Evolutionary conservation across 2,329 filamentous ascomycete genomes (phyloP).

Genomic region (Capronia americana): DNA sequence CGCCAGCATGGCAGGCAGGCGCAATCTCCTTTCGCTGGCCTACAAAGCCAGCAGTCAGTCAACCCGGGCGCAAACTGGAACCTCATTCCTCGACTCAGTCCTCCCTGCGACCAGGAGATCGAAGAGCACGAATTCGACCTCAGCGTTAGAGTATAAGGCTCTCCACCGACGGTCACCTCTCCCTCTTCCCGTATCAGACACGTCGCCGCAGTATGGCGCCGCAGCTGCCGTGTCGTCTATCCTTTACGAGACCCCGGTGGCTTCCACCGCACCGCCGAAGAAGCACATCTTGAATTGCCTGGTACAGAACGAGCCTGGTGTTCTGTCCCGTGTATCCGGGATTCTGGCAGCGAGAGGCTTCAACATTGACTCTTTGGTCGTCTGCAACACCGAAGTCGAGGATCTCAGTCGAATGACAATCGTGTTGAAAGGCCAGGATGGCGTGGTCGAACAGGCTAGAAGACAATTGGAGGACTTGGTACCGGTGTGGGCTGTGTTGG

Average conservation of each 20-base stretch:
- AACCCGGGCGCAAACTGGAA: constrained; percentile 20
- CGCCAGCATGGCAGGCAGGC: constrained; percentile 51
- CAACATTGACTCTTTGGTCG: constrained; percentile 98
- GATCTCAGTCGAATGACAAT: constrained; percentile 99
- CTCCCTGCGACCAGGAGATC: constrained; percentile 29
- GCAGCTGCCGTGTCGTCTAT: constrained; percentile 97
- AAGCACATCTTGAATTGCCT: constrained; percentile 97
- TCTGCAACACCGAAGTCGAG: constrained; percentile 96
- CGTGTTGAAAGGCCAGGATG: constrained; percentile 92
- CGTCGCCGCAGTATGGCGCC: constrained; percentile 81
- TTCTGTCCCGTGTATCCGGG: constrained; percentile 92
- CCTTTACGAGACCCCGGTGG: constrained; percentile 94
- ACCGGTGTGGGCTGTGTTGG: constrained; percentile 96
- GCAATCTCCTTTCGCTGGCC: constrained; percentile 47
- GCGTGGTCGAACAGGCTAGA: constrained; percentile 94
- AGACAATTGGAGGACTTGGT: constrained; percentile 95
- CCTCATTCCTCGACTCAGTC: constrained; percentile 32
- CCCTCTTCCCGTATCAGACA: constrained; percentile 76
- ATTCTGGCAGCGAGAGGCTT: constrained; percentile 96
- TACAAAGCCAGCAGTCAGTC: constrained; percentile 37
- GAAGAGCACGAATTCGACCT: constrained; percentile 71
- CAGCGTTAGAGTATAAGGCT: constrained; percentile 95
- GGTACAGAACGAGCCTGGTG: constrained; percentile 98
- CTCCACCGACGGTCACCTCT: constrained; percentile 88
- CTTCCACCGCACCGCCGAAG: constrained; percentile 83